Evolutionary conservation across 176 grass and related monocot species (phyloP).

Genomic region (Oryza longistaminata): DNA sequence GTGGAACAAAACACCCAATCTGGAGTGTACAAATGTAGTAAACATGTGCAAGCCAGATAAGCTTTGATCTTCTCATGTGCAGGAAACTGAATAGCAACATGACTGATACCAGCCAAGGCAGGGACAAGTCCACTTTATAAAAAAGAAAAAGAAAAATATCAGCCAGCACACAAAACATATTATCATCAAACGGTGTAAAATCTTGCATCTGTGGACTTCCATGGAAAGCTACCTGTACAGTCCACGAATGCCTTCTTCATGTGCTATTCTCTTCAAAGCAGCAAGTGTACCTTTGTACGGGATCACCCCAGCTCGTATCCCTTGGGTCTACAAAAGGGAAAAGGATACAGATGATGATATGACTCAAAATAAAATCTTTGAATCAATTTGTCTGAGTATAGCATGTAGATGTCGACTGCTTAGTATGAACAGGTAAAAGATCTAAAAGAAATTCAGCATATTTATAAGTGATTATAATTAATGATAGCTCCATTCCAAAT

Average conservation of each 20-base stretch:
- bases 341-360: conserved; percentile 9
- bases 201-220: neutral
- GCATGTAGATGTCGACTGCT: neutral
- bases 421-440: conserved; percentile 9
- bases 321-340: conserved; percentile 70
- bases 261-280: conserved; percentile 77
- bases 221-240: conserved; percentile 68
- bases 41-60: conserved; percentile 57
- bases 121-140: conserved; percentile 75
- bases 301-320: conserved; percentile 51
- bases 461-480: conserved; percentile 18
- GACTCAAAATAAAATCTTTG: neutral
- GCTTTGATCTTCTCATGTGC: conserved; percentile 87
- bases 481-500: neutral
- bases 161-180: conserved; percentile 30
- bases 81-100: conserved; percentile 98
- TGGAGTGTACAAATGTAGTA: neutral
- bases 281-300: conserved; percentile 77
- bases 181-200: neutral
- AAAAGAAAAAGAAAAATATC: conserved; percentile 11
- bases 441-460: neutral
- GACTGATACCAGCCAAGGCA: conserved; percentile 92
- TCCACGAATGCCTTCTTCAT: conserved; percentile 89
- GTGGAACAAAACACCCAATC: conserved; percentile 13
- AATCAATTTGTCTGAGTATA: neutral